These are phyloP conservation scores for Pichia sp. DNA, from an alignment of 1,139 yeast genomes.

Conservation along the genomic window DNA sequence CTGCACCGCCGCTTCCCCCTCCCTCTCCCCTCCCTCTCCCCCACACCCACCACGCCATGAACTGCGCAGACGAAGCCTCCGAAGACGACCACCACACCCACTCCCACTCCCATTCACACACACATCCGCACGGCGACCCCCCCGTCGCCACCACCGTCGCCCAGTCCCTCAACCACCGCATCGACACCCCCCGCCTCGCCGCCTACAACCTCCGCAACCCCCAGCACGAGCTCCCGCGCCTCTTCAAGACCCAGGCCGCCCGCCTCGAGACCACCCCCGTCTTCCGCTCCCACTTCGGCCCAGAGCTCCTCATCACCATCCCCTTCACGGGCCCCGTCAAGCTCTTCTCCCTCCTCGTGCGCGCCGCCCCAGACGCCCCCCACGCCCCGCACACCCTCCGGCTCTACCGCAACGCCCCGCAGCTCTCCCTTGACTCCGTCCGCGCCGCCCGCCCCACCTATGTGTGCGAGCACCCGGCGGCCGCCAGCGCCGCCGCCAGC, in stretches of 20 bases:
- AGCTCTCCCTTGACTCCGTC: slow-evolving; percentile 2
- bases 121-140: slow-evolving; percentile 43
- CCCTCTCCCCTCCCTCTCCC: no score
- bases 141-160: slow-evolving; percentile 71
- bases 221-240: slow-evolving; percentile 45
- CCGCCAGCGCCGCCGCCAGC: neutral
- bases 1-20: no score
- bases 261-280: slow-evolving; percentile 44
- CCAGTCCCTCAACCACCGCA: slow-evolving; percentile 61
- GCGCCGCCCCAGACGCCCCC: slow-evolving; percentile 54
- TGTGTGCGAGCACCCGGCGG: neutral
- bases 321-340: slow-evolving; percentile 77
- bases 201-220: slow-evolving; percentile 62
- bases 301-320: slow-evolving; percentile 68
- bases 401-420: slow-evolving; percentile 62
- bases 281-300: slow-evolving; percentile 74
- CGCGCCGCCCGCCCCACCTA: slow-evolving; percentile 1
- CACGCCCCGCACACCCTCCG: slow-evolving; percentile 65
- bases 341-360: slow-evolving; percentile 64
- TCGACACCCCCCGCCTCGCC: slow-evolving; percentile 49
- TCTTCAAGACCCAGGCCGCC: slow-evolving; percentile 48
- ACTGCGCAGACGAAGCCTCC: slow-evolving; percentile 8
- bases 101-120: neutral
- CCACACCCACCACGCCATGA: neutral
- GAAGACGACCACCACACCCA: slow-evolving; percentile 11